Evolutionary conservation across 2,329 filamentous ascomycete species (phyloP), one percentile per base, ranked within the genome.

Genomic region (Fusarium ambrosium): DNA sequence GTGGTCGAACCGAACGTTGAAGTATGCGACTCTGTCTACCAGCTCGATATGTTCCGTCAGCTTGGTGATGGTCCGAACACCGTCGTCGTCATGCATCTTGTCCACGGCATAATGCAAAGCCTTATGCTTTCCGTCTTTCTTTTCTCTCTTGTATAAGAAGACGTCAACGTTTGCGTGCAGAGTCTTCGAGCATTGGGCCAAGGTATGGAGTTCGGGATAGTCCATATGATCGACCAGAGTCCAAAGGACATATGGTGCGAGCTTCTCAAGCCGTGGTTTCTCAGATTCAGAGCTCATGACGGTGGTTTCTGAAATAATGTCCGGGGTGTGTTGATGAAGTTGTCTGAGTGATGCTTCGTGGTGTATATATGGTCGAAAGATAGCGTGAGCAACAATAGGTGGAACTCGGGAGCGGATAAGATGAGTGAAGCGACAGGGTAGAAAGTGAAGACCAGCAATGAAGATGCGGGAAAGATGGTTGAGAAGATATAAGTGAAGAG

Each of bases 101-200:
- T 29, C 18, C 24, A 53, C 48, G 20, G 48, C 27, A n/a, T 53
- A 53, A 14, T 20, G 6, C 6, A 53, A 11, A 2, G 48, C 48
- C 6, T 2, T 6, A 1, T 20, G 6, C 0, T 4, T 9, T 0
- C 4, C 11, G 1, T 9, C 24, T 2, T 32, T 32, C 4, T 13
- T 29, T 8, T 53, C 48, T 53, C 48, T 53, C n/a, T 4, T 20
- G 27, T 53, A 53, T 13, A 53, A 7, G 18, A 53, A 53, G 27
- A 13, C n/a, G 11, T 53, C 48, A 6, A 53, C 10, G 27, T 53
- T 53, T 4, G 4, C 18, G 18, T 8, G 27, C 11, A 53, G 6
- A 6, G 27, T 20, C 7, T 20, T n/a, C 7, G 48, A 53, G 11
- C 48, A 53, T 13, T 18, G 48, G 13, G 24, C 27, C 27, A 53